A percentile compares a stretch with the other conserved stretches of the same genome.
These are phyloP conservation scores for Acer yangbiense DNA, from an alignment of 345 rosid species.

Conservation along the genomic window DNA sequence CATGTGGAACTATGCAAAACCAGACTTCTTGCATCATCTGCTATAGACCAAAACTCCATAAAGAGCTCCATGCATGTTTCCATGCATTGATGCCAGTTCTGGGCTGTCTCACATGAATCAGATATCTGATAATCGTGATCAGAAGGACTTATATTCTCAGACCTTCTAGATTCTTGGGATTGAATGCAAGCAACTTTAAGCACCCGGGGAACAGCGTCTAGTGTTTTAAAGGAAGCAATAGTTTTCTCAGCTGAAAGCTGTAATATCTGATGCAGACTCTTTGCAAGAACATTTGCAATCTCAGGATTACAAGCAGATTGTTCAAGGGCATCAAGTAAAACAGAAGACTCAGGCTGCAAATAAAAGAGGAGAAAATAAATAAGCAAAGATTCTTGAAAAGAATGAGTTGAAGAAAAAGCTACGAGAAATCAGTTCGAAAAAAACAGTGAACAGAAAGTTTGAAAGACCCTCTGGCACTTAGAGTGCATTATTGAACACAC, in stretches of 20 bases:
- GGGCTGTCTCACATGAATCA: conserved; percentile 36
- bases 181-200: conserved; percentile 77
- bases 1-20: conserved; percentile 62
- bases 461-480: background rate
- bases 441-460: background rate
- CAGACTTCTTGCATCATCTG: conserved; percentile 60
- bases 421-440: background rate
- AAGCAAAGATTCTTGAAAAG: conserved; percentile 6
- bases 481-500: background rate
- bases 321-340: conserved; percentile 85
- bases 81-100: conserved; percentile 61
- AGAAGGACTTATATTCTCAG: conserved; percentile 27
- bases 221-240: conserved; percentile 63
- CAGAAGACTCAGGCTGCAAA: conserved; percentile 83
- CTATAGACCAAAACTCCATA: conserved; percentile 53
- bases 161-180: conserved; percentile 63
- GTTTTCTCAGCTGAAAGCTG: conserved; percentile 71
- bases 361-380: conserved; percentile 11
- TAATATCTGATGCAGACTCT: conserved; percentile 63
- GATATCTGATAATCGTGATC: conserved; percentile 32
- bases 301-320: conserved; percentile 70
- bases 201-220: conserved; percentile 71
- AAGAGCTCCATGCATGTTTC: conserved; percentile 63
- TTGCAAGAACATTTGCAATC: conserved; percentile 66
- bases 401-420: conserved; percentile 6